Conservation (phyloP, 1,139 yeast species). For the Pichia sp. region DNA sequence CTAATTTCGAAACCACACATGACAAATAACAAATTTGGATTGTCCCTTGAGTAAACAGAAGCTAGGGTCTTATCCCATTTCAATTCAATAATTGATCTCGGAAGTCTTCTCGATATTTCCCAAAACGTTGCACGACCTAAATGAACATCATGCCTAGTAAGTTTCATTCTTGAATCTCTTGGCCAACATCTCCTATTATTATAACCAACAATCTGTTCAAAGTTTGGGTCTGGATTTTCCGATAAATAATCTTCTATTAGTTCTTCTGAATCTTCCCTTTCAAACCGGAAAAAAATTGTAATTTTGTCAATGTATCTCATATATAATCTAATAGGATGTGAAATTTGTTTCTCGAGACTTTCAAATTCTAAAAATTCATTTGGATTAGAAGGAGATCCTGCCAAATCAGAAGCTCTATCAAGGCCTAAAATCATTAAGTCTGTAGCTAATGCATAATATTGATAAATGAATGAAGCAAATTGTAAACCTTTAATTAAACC, state of each 20-base stretch:
- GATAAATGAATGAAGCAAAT: slow-evolving; percentile 83
- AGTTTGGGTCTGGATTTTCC: slow-evolving; percentile 89
- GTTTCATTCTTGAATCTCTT: slow-evolving; percentile 79
- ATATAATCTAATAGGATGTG: slow-evolving; percentile 72
- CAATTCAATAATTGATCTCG: slow-evolving; percentile 63
- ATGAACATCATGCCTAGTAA: slow-evolving; percentile 87
- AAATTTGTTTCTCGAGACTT: slow-evolving; percentile 49
- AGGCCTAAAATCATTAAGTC: slow-evolving; percentile 80
- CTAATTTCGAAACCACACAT: slow-evolving; percentile 96
- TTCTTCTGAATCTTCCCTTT: slow-evolving; percentile 66
- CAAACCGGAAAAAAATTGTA: slow-evolving; percentile 71
- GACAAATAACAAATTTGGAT: slow-evolving; percentile 78
- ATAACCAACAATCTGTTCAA: slow-evolving; percentile 80
- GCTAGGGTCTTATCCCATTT: slow-evolving; percentile 80
- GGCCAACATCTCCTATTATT: slow-evolving; percentile 95
- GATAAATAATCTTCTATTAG: slow-evolving; percentile 68
- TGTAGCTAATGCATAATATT: slow-evolving; percentile 78
- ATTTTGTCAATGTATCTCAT: slow-evolving; percentile 79
- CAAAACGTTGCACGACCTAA: slow-evolving; percentile 88
- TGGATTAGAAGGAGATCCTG: slow-evolving; percentile 70
- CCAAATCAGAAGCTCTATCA: slow-evolving; percentile 81
- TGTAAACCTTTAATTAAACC: slow-evolving; percentile 87
- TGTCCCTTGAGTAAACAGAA: slow-evolving; percentile 84
- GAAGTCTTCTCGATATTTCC: slow-evolving; percentile 80
- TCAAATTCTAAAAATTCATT: slow-evolving; percentile 73